Evolutionary conservation across 148 eudicot species (phyloP), one percentile per base, ranked within the genome.

Genomic region (Fagopyrum esculentum): DNA sequence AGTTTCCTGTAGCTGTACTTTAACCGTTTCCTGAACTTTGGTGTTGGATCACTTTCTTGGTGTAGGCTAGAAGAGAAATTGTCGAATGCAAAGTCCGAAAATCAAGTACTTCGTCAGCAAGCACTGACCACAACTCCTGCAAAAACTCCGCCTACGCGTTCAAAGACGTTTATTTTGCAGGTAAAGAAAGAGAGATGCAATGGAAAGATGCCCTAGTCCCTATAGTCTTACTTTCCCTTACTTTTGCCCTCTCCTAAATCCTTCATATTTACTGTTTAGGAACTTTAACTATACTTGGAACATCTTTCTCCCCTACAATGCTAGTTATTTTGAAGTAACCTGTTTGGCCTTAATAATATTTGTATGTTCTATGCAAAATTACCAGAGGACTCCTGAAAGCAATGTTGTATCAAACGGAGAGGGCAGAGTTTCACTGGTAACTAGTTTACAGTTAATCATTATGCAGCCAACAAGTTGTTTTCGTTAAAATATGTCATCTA

Each of bases 81-180:
- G 44, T 87, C 95, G 5, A 89, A 90, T 84, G 83, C 79, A 29
- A 93, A 89, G 81, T 92, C 94, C n/a, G 99, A 96, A 86, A 90
- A 92, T 83, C 97, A 92, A 87, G 87, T 85, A n/a, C 94, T 96
- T 81, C 99, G 99, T 80, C 99, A 96, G 81, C 97, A 92, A 85
- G 98, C 99, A 71, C 79, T 92, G 77, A 84, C 99, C 52, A 88
- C 93, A 93, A 89, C 98, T 51, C 98, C 98, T 51, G 84, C 93
- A 47, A 85, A 86, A 74, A 89, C 86, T 78, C 40, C 64, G n/a
- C 88, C 97, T 74, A 82, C 84, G 26, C 88, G 98, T 26, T 90
- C 98, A 64, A 92, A 80, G 84, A 86, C 90, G 51, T 82, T 87
- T 80, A 90, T 83, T 78, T 17, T 88, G 78, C 92, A 77, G 90